phyloP scores from a whole-genome alignment of 306 rosid genomes.

The Casuarina glauca region DNA sequence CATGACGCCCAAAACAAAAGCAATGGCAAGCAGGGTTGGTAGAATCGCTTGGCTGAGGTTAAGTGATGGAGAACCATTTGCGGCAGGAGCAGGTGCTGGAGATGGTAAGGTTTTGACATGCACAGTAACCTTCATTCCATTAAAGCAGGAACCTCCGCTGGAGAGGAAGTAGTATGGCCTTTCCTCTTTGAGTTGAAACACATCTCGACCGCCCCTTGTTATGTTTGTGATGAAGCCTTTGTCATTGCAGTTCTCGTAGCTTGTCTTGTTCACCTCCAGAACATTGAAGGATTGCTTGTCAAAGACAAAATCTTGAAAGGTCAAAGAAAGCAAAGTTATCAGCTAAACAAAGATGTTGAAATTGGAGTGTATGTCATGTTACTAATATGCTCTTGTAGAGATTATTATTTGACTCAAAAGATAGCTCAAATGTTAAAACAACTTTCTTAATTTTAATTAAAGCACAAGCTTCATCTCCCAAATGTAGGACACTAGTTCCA shows the following conservation, averaged over 20 bases:
- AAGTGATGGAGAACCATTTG: slow-evolving; percentile 10
- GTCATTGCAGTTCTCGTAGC: slow-evolving; percentile 60
- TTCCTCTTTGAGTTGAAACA: slow-evolving; percentile 50
- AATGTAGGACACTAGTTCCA: no score
- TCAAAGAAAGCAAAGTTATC: neutral
- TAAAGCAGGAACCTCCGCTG: slow-evolving; percentile 68
- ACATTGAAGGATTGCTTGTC: slow-evolving; percentile 66
- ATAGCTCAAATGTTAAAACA: no score
- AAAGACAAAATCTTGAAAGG: slow-evolving; percentile 46
- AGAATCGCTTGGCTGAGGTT: slow-evolving; percentile 7
- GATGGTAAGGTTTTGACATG: neutral
- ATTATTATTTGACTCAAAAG: no score
- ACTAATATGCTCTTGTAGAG: no score
- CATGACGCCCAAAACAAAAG: slow-evolving; percentile 7
- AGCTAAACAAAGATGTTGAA: neutral
- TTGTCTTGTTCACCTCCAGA: slow-evolving; percentile 71
- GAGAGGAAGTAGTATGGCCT: slow-evolving; percentile 57
- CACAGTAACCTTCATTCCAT: slow-evolving; percentile 60
- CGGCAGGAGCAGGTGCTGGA: slow-evolving; percentile 30
- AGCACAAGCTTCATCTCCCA: no score
- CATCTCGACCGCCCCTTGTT: slow-evolving; percentile 75
- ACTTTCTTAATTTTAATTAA: no score
- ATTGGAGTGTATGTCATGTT: no score
- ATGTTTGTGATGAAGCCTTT: slow-evolving; percentile 50
- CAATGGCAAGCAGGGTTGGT: slow-evolving; percentile 28